Evolutionary conservation across 2,329 filamentous ascomycete species (phyloP).

Genomic region (Thelonectria olida): DNA sequence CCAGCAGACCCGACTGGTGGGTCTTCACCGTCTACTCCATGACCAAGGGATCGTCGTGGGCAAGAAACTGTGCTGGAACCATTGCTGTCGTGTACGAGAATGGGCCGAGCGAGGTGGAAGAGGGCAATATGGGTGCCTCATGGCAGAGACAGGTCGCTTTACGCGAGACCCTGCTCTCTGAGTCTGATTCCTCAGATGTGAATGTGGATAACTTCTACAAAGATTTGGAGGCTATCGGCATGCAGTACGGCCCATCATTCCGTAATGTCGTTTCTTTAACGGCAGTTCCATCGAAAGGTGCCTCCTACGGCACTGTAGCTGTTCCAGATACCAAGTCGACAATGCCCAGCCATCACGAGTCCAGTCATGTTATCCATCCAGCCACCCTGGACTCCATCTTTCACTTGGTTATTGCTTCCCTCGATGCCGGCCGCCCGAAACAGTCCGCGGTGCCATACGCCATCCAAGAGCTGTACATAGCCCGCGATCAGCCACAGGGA

Average conservation of each 20-base stretch:
- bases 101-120: background rate
- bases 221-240: background rate
- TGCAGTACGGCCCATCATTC: conserved; percentile 1
- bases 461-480: background rate
- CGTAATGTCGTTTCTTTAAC: background rate
- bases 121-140: background rate
- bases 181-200: background rate
- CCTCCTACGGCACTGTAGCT: background rate
- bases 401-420: background rate
- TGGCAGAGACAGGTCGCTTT: background rate
- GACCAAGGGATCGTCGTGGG: background rate
- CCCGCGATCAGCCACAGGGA: background rate
- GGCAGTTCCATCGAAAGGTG: background rate
- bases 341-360: background rate
- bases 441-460: background rate
- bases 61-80: background rate
- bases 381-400: background rate
- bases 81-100: background rate
- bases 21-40: background rate
- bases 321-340: background rate
- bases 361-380: background rate
- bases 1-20: background rate
- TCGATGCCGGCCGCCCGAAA: background rate
- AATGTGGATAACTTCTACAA: background rate
- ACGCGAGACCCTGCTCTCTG: background rate